Evolutionary conservation across 2,329 filamentous ascomycete genomes (phyloP).

Genomic region (Davidsoniella virescens): DNA sequence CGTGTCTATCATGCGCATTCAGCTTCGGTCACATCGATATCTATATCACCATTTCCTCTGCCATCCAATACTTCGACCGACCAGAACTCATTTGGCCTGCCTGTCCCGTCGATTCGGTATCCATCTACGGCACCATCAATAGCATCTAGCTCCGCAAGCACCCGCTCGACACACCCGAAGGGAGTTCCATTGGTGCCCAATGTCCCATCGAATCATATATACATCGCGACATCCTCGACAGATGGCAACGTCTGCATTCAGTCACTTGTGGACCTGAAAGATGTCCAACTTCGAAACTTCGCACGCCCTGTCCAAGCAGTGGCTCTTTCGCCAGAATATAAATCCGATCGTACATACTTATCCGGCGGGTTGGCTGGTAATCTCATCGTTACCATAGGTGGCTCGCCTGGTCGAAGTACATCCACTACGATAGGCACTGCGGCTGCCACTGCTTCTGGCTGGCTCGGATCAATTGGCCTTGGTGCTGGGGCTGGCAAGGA

Average conservation of each 20-base stretch:
- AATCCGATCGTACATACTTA: constrained; percentile 71
- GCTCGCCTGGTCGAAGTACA: constrained; percentile 63
- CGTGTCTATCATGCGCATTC: constrained; percentile 85
- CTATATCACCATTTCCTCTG: constrained; percentile 69
- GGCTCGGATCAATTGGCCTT: constrained; percentile 78
- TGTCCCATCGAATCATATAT: constrained; percentile 76
- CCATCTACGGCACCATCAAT: constrained; percentile 19
- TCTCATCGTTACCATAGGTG: constrained; percentile 71
- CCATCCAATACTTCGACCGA: neutral
- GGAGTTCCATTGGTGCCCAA: constrained; percentile 46
- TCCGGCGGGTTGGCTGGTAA: constrained; percentile 82
- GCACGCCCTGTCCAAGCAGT: constrained; percentile 83
- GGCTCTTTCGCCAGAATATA: constrained; percentile 88
- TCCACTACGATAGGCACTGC: constrained; percentile 77
- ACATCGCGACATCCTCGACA: constrained; percentile 83
- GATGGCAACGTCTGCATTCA: constrained; percentile 92
- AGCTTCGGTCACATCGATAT: constrained; percentile 77
- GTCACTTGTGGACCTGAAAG: constrained; percentile 71
- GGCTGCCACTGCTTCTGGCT: constrained; percentile 69
- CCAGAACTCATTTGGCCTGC: neutral
- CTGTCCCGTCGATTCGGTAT: constrained; percentile 1
- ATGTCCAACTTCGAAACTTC: constrained; percentile 86
- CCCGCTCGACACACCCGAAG: constrained; percentile 27
- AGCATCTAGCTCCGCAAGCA: constrained; percentile 25
- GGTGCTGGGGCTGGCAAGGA: constrained; percentile 68